Conservation (phyloP, 805 yeast genomes). For the Saturnispora quitensis region DNA sequence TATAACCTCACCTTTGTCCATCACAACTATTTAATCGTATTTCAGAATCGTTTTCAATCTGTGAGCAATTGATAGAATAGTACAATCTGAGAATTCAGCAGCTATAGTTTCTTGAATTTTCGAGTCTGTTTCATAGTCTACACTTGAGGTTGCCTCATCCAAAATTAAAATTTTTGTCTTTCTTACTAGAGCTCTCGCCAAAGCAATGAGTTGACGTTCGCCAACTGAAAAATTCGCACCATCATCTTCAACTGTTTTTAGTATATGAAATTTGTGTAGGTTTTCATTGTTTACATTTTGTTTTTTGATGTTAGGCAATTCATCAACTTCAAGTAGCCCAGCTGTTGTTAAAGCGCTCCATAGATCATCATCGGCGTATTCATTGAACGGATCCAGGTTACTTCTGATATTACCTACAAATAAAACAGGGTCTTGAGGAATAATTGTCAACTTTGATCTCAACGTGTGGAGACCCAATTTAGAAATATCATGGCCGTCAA, state of each 20-base stretch:
- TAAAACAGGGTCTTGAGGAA: slow-evolving; percentile 85
- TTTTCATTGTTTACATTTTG: slow-evolving; percentile 27
- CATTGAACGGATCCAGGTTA: slow-evolving; percentile 60
- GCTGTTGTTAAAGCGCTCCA: slow-evolving; percentile 55
- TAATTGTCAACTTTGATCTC: slow-evolving; percentile 66
- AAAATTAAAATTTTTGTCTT: slow-evolving; percentile 50
- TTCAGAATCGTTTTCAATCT: slow-evolving; percentile 53
- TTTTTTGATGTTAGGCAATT: slow-evolving; percentile 25
- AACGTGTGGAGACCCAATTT: slow-evolving; percentile 57
- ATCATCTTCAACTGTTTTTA: slow-evolving; percentile 52
- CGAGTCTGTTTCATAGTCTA: slow-evolving; percentile 64
- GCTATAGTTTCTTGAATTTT: slow-evolving; percentile 53
- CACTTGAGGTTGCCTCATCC: slow-evolving; percentile 74
- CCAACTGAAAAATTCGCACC: slow-evolving; percentile 67
- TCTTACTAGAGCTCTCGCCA: slow-evolving; percentile 64
- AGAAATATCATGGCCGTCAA: slow-evolving; percentile 64
- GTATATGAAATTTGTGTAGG: slow-evolving; percentile 52
- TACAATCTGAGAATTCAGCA: slow-evolving; percentile 49
- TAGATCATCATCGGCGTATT: slow-evolving; percentile 39
- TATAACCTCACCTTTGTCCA: slow-evolving; percentile 46
- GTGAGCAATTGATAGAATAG: slow-evolving; percentile 67
- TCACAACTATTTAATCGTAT: slow-evolving; percentile 50
- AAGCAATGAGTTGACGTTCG: slow-evolving; percentile 59
- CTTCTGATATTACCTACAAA: slow-evolving; percentile 71
- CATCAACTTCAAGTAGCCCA: slow-evolving; percentile 40